Evolutionary conservation across 768 basidiomycete genomes (phyloP).

Genomic region (Boletus bicolor): DNA sequence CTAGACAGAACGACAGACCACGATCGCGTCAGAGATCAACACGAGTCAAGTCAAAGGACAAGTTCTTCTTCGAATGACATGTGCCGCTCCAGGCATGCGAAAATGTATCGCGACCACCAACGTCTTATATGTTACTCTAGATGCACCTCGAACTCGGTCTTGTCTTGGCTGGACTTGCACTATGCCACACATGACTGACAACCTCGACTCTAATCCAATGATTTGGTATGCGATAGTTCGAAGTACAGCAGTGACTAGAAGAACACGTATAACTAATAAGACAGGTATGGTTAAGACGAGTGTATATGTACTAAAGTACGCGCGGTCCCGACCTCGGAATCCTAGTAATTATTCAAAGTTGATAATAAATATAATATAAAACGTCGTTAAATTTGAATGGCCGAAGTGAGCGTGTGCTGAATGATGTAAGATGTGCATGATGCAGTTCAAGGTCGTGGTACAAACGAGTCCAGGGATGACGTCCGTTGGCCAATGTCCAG

Average conservation of each 20-base stretch:
- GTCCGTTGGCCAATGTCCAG: constrained; percentile 26
- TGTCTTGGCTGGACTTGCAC: neutral
- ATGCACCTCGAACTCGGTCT: neutral
- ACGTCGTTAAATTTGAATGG: neutral
- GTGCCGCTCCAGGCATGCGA: constrained; percentile 12
- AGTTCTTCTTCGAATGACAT: constrained; percentile 41
- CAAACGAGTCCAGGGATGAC: constrained; percentile 5
- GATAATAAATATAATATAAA: constrained; percentile 27
- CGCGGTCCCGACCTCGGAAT: constrained; percentile 17
- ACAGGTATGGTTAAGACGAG: neutral
- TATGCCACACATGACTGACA: neutral
- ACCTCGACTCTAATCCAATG: constrained; percentile 3
- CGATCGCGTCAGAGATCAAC: constrained; percentile 14
- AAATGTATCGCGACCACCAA: neutral
- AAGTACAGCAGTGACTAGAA: constrained; percentile 13
- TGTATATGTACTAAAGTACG: constrained; percentile 5
- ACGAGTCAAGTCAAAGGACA: constrained; percentile 33
- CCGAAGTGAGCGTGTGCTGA: constrained; percentile 7
- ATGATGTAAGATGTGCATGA: constrained; percentile 12
- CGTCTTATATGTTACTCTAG: constrained; percentile 8
- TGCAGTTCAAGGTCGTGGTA: constrained; percentile 3
- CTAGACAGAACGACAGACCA: constrained; percentile 12
- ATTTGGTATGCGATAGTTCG: constrained; percentile 9
- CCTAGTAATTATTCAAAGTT: constrained; percentile 12
- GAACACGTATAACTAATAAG: constrained; percentile 11